Evolutionary conservation across 2,329 filamentous ascomycete species (phyloP), one percentile per base, ranked within the genome.

Genomic region (Fusarium nanum): DNA sequence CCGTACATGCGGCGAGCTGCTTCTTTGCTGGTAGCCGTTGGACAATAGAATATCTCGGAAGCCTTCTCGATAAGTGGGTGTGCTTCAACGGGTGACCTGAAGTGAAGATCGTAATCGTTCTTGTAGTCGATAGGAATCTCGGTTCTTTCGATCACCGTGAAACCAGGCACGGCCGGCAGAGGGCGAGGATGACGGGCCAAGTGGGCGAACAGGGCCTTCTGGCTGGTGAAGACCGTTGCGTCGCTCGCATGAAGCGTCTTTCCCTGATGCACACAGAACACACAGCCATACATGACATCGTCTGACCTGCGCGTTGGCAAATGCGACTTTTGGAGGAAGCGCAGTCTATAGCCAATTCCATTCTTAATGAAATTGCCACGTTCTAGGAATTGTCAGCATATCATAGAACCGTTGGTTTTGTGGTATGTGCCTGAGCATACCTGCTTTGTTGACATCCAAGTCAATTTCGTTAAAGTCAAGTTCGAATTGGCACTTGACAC

Each of bases 301-400:
- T 88, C 86, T 18, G 84, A 78, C 16, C 83, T 79, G 56, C 82
- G 82, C 7, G 84, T 83, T 1, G 82, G 76, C 8, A 89, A 60
- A 72, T 89, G 87, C 54, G 83, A 84, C 74, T 89, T 89, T 68
- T 86, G 85, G 7, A 89, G 81, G 64, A 88, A 85, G 3, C 87
- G 84, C 4, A 87, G 72, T 10, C 87, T 84, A 70, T 86, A 88
- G 8, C 80, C 79, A 46, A 88, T 80, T 9, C 79, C 80, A 42
- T 79, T 80, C 14, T 83, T 81, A 12, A 79, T 79, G 56, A 84
- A 84, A 67, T 84, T 88, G 6, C 82, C 85, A 12, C 79, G 77
- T 28, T 83, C 84, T 85, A 6, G 18, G 27, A 14, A 47, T 25
- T 20, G 56, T 72, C 44, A 76, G 60, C 64, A 64, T 23, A 16